phyloP scores from a whole-genome alignment of 148 eudicot species.

The Cornus florida region DNA sequence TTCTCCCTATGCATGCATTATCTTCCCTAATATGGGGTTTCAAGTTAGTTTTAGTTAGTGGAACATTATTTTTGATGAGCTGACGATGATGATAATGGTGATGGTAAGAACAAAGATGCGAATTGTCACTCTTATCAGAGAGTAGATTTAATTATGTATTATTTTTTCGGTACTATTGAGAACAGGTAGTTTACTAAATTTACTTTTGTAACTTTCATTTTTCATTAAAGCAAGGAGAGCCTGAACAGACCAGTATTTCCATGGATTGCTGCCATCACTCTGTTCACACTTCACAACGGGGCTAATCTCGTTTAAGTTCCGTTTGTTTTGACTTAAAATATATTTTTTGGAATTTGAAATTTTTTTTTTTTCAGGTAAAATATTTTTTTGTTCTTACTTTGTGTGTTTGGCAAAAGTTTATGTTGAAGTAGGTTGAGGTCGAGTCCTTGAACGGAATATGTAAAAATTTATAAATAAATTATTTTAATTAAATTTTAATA shows the following conservation, averaged over 20 bases:
- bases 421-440: too few species aligned
- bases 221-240: neutral
- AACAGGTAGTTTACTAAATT: conserved; percentile 2
- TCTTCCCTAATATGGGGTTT: neutral
- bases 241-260: neutral
- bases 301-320: too few species aligned
- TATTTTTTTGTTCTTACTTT: too few species aligned
- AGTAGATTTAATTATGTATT: conserved; percentile 1
- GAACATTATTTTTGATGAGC: conserved; percentile 12
- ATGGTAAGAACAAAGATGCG: neutral
- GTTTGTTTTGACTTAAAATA: too few species aligned
- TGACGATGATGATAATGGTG: conserved; percentile 7
- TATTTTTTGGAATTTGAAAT: too few species aligned
- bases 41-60: conserved; percentile 2
- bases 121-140: neutral
- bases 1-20: neutral
- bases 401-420: too few species aligned
- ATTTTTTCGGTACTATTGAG: neutral
- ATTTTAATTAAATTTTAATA: too few species aligned
- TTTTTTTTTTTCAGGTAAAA: too few species aligned
- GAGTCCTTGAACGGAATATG: too few species aligned
- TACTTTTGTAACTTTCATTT: neutral
- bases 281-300: too few species aligned
- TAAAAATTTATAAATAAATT: too few species aligned
- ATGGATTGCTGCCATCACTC: neutral